Evolutionary conservation across 208 protist genomes (phyloP), one percentile per base, ranked within the genome.

Genomic region (Crithidia bombi): DNA sequence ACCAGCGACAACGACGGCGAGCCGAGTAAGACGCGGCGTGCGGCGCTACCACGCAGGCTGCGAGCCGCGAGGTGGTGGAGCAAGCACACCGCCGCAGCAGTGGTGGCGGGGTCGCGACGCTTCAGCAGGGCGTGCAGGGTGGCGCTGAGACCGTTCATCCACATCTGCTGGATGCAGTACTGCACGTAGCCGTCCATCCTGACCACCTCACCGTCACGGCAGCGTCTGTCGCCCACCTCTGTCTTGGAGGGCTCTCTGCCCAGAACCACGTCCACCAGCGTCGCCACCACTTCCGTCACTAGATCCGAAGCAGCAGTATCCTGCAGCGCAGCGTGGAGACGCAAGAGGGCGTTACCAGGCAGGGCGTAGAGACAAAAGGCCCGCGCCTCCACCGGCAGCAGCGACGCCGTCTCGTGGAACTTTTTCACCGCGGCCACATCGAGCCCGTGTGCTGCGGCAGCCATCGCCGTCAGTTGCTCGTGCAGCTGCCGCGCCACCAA

Each of bases 331-430:
- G 47, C 30, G 19, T 71, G 71, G 17, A 62, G 56, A 17, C 64
- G 56, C 56, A 71, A 58, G 33, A 71, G 38, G 2, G 64, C 47
- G n/a, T 77, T 77, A 9, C 64, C 71, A 10, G 71, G 71, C 50
- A 77, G 43, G 14, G 57, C 71, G 71, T 70, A 64, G 41, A 77
- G n/a, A 56, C 63, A 77, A 46, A 71, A 77, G 32, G 71, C 64
- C 21, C 71, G 71, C 32, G 55, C 43, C 39, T 55, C 43, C 10
- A 6, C 36, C n/a, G 71, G 71, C 39, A 77, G 44, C 49, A 67
- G 55, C 25, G 25, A 19, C 0, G 54, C 63, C 33, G 35, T 77
- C 9, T 21, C 21, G 39, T 36, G 44, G 38, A 77, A 66, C 39
- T 44, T 2, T 49, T 9, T 66, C 26, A 77, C 47, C 0, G 56